Base-by-base conservation (phyloP, 768 basidiomycete species). In the Tricholomella constricta region DNA sequence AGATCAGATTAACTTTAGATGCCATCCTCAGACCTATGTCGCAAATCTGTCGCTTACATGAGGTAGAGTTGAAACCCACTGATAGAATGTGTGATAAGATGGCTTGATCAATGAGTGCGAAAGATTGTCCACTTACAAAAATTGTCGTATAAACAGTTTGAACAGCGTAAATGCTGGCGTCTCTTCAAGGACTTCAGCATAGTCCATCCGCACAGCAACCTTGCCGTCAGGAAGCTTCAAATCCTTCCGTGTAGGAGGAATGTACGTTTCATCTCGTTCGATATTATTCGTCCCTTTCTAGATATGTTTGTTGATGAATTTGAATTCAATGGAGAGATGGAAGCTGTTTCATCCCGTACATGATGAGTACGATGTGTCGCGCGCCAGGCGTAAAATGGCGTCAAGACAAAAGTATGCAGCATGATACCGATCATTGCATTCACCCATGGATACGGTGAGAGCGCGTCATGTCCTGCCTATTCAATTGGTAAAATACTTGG, bases 221-320 rank as follows among this genome's bases (percentile, higher is more conserved):
- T 63, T 66, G 10, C 72, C 73, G 34, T 78, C 68, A 0, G 79
- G 78, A 32, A 82, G 70, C 48, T 72, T 70, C 55, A 77, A 72
- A 40, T 75, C 70, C 37, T 66, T 70, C 22, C 71, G 62, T 7
- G 73, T 75, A 8, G 71, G 70, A 26, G 84, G 85, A 22, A 87
- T 75, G 52, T 81, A 87, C 25, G 87, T 89, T 69, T 91, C 88
- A 55, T 91, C 89, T 9, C 85, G 77, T 48, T 86, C 86, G 57
- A 89, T 78, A 52, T 75, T 68, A 50, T 78, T 76, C 1, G 76
- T 79, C 0, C 72, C 60, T 72, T 78, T 78, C 76, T 78, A 45
- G 9, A 12, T 6, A 17, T 22, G 14, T 36, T 25, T n/a, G 43
- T 4, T 32, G 12, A 36, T 11, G 46, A 35, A 6, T 29, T 32